phyloP scores from a whole-genome alignment of 2,329 filamentous ascomycete genomes.

The Diaporthe sp. region DNA sequence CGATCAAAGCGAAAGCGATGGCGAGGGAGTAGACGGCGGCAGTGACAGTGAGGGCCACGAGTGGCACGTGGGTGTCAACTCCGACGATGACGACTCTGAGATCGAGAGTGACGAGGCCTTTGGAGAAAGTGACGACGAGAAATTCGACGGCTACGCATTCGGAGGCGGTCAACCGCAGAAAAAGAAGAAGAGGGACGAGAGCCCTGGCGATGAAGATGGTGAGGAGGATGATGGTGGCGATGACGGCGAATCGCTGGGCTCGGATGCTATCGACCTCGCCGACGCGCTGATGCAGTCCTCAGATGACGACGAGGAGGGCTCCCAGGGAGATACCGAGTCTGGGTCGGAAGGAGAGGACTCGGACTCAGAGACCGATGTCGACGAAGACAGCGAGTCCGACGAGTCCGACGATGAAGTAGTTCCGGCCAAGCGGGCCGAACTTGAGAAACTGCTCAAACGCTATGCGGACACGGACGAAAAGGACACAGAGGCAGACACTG shows the following conservation, averaged over 20 bases:
- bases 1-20: constrained; percentile 59
- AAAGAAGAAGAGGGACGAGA: constrained; percentile 44
- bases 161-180: constrained; percentile 59
- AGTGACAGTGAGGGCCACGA: constrained; percentile 89
- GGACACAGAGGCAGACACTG: constrained; percentile 57
- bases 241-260: constrained; percentile 57
- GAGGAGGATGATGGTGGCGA: constrained; percentile 56
- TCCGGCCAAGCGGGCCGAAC: constrained; percentile 72
- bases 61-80: constrained; percentile 80
- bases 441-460: constrained; percentile 78
- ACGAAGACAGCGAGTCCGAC: constrained; percentile 59
- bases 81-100: constrained; percentile 73
- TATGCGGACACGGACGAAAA: constrained; percentile 75
- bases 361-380: constrained; percentile 53
- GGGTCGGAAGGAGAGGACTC: constrained; percentile 61
- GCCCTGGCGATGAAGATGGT: constrained; percentile 49
- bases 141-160: constrained; percentile 80
- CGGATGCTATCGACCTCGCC: constrained; percentile 45
- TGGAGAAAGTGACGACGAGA: constrained; percentile 88
- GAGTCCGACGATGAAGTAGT: constrained; percentile 62
- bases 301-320: constrained; percentile 64
- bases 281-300: constrained; percentile 51
- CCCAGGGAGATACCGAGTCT: constrained; percentile 58
- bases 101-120: constrained; percentile 84
- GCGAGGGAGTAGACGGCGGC: constrained; percentile 77